Evolutionary conservation across 2,329 filamentous ascomycete genomes (phyloP).

Genomic region (Colletotrichum liriopes): DNA sequence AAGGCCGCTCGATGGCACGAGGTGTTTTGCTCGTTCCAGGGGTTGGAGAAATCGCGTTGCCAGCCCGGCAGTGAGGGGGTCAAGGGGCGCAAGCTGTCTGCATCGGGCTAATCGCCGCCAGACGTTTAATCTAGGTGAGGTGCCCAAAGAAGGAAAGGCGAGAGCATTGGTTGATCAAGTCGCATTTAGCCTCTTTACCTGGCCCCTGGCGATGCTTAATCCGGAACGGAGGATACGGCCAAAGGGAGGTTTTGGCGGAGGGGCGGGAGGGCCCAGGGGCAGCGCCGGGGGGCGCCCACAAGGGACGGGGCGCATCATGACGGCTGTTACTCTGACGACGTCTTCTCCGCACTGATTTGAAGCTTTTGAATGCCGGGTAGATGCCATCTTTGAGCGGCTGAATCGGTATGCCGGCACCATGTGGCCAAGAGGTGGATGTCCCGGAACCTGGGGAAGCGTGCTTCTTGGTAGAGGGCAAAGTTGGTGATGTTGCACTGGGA

Average conservation of each 20-base stretch:
- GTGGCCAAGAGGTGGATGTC: constrained; percentile 15
- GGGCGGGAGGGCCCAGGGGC: background rate
- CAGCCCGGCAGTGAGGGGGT: constrained; percentile 27
- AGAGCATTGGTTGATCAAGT: constrained; percentile 21
- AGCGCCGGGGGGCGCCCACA: constrained; percentile 1
- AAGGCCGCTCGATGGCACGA: constrained; percentile 19
- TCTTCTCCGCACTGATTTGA: background rate
- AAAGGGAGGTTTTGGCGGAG: constrained; percentile 29
- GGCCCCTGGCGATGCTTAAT: constrained; percentile 30
- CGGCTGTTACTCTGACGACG: constrained; percentile 11
- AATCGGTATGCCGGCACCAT: constrained; percentile 21
- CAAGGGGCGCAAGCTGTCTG: background rate
- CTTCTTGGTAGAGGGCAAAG: background rate
- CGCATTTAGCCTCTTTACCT: constrained; percentile 39
- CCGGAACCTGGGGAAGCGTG: constrained; percentile 13
- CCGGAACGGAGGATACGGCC: constrained; percentile 41
- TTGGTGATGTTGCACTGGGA: background rate
- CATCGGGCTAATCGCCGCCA: constrained; percentile 8
- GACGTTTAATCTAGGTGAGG: constrained; percentile 21
- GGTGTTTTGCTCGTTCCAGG: constrained; percentile 19
- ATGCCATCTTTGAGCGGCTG: constrained; percentile 20
- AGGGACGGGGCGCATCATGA: background rate
- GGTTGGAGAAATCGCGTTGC: constrained; percentile 5
- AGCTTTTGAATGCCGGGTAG: background rate
- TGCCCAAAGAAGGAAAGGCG: background rate